Percentiles rank a stretch among this genome's conserved stretches.
Evolutionary conservation across 2,329 filamentous ascomycete species (phyloP).

Genomic region (Aphanoascus verrucosus): DNA sequence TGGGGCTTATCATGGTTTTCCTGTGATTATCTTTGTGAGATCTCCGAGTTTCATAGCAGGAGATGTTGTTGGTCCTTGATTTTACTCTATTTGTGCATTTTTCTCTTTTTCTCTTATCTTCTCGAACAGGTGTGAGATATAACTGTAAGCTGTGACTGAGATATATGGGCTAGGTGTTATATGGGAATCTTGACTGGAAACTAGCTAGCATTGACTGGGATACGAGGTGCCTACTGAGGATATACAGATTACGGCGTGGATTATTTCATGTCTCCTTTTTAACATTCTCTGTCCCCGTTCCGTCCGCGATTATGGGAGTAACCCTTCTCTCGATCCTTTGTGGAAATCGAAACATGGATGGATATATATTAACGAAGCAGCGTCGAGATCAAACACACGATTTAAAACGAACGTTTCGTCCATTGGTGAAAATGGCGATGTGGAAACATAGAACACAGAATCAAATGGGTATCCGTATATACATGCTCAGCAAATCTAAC

Average conservation of each 20-base stretch:
- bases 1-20: not conserved
- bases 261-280: not conserved
- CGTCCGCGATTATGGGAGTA: too few species aligned
- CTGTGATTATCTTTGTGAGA: not conserved
- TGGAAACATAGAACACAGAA: not conserved
- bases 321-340: too few species aligned
- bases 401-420: too few species aligned
- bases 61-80: not conserved
- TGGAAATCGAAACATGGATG: too few species aligned
- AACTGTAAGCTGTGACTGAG: not conserved
- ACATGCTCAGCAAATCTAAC: not conserved
- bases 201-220: not conserved
- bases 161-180: slow-evolving; percentile 5
- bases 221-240: not conserved
- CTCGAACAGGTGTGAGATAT: not conserved
- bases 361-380: too few species aligned
- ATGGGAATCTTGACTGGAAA: not conserved
- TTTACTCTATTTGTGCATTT: not conserved
- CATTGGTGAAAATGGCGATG: too few species aligned
- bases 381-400: too few species aligned
- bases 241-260: not conserved
- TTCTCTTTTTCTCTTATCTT: not conserved
- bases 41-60: not conserved
- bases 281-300: too few species aligned
- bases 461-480: too few species aligned